Percentiles rank a stretch among this genome's conserved stretches.
Evolutionary conservation across 2,329 filamentous ascomycete species (phyloP).

Genomic region (Fusarium sp.): DNA sequence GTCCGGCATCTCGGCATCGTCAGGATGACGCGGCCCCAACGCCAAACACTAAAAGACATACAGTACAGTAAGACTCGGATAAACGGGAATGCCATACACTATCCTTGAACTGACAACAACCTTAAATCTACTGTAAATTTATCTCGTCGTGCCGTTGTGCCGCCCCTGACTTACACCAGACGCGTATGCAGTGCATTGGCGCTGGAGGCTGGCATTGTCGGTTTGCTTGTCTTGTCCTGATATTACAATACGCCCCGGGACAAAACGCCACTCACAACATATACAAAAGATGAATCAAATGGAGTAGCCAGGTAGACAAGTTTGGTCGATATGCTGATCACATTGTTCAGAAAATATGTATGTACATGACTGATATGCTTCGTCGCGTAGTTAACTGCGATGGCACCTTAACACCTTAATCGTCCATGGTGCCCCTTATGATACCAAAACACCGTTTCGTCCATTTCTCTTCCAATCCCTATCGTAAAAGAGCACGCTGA

Average conservation of each 20-base stretch:
- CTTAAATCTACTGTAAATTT: conserved; percentile 19
- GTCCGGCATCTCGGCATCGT: conserved; percentile 36
- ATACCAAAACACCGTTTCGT: conserved; percentile 36
- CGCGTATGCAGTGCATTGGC: conserved; percentile 10
- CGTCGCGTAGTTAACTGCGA: conserved; percentile 7
- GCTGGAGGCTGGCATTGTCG: neutral
- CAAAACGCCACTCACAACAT: conserved; percentile 16
- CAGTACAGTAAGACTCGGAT: conserved; percentile 6
- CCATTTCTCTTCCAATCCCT: conserved; percentile 32
- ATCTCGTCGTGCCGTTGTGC: conserved; percentile 20
- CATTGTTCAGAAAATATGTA: conserved; percentile 42
- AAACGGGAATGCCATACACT: conserved; percentile 18
- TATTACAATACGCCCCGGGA: conserved; percentile 15
- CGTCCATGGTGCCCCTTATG: conserved; percentile 18
- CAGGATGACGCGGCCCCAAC: conserved; percentile 45
- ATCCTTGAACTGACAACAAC: conserved; percentile 19
- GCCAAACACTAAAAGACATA: conserved; percentile 3
- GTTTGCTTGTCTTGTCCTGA: neutral
- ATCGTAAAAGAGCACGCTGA: conserved; percentile 43
- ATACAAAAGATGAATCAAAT: neutral
- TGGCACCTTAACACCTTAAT: conserved; percentile 31
- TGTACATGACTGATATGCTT: conserved; percentile 30
- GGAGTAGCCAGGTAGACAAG: neutral
- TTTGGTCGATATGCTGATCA: conserved; percentile 28
- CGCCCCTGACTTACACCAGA: conserved; percentile 10